Evolutionary conservation across 2,329 filamentous ascomycete genomes (phyloP).

Genomic region (Colletotrichum tanaceti): DNA sequence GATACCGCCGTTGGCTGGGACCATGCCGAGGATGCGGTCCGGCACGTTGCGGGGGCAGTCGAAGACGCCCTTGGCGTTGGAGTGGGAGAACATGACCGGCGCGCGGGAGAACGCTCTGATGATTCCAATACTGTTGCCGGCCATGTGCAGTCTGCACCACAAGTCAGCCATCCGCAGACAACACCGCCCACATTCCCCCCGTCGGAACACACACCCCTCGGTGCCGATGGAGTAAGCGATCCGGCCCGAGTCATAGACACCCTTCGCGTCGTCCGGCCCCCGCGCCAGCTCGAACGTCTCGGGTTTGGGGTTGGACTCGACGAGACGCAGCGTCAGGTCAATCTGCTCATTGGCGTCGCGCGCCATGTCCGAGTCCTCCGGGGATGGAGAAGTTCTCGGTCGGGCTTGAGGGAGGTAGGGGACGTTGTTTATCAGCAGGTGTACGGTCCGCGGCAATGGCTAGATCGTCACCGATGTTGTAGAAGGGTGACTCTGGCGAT

Average conservation of each 20-base stretch:
- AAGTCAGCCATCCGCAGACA: not conserved
- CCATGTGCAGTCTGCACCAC: conserved; percentile 44
- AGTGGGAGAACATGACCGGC: conserved; percentile 50
- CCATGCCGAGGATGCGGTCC: conserved; percentile 51
- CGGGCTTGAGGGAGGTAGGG: conserved; percentile 37
- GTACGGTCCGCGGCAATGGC: not conserved
- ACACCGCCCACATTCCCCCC: not conserved
- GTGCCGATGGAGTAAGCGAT: conserved; percentile 52
- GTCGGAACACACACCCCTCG: conserved; percentile 44
- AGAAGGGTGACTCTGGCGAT: not conserved
- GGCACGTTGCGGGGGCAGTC: conserved; percentile 53
- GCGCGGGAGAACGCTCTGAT: conserved; percentile 48
- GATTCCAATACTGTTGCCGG: conserved; percentile 49
- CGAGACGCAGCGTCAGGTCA: conserved; percentile 44
- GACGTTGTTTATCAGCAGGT: not conserved
- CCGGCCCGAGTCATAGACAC: conserved; percentile 46
- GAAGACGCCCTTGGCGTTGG: conserved; percentile 43
- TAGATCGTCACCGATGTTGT: not conserved
- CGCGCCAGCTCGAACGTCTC: conserved; percentile 44
- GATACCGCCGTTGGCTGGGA: conserved; percentile 53
- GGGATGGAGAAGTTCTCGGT: conserved; percentile 44
- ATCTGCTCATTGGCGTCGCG: conserved; percentile 42
- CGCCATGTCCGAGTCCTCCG: conserved; percentile 42
- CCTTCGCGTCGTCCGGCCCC: conserved; percentile 46
- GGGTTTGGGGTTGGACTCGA: conserved; percentile 44